Evolutionary conservation across 805 yeast species (phyloP), one percentile per base, ranked within the genome.

Genomic region (Kluyveromyces lactis): DNA sequence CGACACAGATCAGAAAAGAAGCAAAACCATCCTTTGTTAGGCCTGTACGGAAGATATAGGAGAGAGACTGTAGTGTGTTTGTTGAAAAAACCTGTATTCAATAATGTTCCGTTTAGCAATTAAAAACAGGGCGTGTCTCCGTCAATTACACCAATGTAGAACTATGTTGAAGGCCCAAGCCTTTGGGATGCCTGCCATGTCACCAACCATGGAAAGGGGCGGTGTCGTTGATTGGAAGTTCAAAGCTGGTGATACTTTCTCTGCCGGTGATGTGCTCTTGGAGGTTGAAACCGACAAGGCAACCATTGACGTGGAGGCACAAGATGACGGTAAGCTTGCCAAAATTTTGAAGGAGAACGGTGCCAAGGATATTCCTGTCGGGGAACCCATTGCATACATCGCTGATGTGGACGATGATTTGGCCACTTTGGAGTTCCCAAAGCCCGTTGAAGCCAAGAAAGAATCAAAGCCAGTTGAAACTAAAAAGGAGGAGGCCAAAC

Each of bases 181-280:
- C 48, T 86, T 86, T 66, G 79, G 71, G 39, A 90, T 90, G 97
- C 98, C 98, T 3, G 97, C 98, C 18, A 86, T 90, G 96, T 89
- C 97, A 4, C 98, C 98, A 31, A 90, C 98, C 5, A 90, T 90
- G 98, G 86, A 87, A 23, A 85, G 80, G 57, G 98, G 98, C 30
- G 96, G 95, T 4, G 74, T 90, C 47, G 85, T 86, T 10, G 71
- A 77, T 40, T 90, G 98, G 98, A 84, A 86, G 58, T 70, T 79
- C 53, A 79, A 87, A 60, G 81, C 73, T 36, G 86, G 86, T 21
- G 92, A 85, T 3, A 40, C 69, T 3, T 90, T 82, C 63, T 55
- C 67, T 24, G 73, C 94, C 6, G 98, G 98, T 17, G 97, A 92
- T 50, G 82, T 79, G 3, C 59, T 84, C 26, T 57, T 84, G 30